Evolutionary conservation across 257 asterid species (phyloP), one percentile per base, ranked within the genome.

Genomic region (Nicotiana noctiflora): DNA sequence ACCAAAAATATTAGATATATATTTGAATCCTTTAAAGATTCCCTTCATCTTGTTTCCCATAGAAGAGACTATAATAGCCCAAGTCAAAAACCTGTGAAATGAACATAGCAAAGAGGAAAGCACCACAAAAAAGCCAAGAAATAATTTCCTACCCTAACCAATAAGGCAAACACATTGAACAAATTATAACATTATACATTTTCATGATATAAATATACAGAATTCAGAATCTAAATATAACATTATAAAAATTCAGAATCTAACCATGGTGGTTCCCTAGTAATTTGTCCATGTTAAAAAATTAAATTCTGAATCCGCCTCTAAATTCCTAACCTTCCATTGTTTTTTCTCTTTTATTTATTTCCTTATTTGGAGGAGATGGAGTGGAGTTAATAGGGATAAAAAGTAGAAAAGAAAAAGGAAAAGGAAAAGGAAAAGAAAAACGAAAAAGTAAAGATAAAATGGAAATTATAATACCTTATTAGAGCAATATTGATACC

Each of bases 1-100:
- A 92, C 97, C 97, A 81, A 92, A 92, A 78, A 91, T 81, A 81
- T 89, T 93, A 77, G 97, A 90, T 17, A 94, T 86, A 60, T 86
- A 90, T 79, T 91, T 83, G 89, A 93, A 89, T 81, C 97, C 98
- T 85, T 91, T 94, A 85, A 83, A 91, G 75, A 93, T 83, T 79
- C 97, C 97, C 85, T 93, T 94, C 92, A 94, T 93, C 81, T 87
- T 84, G 46, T 92, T 87, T 70, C 88, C 93, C 91, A 89, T 90
- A 40, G 21, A 21, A 52, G 80, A 76, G 77, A 76, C 76, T 34
- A 75, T 65, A 82, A 9, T 80, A 64, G 76, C 55, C 80, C 62
- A 66, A 29, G 12, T 5, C 79, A 83, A 51, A 53, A 76, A 63
- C 46, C 84, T 75, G 37, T 76, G 81, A 80, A 83, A 27, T 14